Conservation (phyloP, 2,329 filamentous ascomycete species). For the Hypoxylon sp. region DNA sequence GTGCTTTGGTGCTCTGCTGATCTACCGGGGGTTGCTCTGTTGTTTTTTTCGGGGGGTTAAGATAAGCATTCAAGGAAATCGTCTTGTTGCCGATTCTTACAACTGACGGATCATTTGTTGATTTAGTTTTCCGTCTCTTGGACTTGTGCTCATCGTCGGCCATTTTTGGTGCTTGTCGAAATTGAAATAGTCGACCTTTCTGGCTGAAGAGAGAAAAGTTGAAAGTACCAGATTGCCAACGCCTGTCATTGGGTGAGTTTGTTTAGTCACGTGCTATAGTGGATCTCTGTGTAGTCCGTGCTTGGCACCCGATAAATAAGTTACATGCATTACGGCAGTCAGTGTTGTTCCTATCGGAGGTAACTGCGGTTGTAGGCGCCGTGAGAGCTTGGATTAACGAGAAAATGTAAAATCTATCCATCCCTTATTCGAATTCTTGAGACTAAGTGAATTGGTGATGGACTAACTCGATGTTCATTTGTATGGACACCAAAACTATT, state of each 20-base stretch:
- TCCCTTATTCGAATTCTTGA: neutral
- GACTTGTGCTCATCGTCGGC: conserved; percentile 52
- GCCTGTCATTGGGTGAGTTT: neutral
- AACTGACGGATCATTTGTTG: conserved; percentile 52
- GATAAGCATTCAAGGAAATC: conserved; percentile 66
- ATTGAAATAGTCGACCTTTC: conserved; percentile 8
- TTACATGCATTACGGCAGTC: no score
- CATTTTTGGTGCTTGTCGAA: conserved; percentile 30
- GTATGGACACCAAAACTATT: no score
- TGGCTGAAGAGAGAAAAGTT: conserved; percentile 8
- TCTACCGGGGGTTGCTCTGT: conserved; percentile 44
- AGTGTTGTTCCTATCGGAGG: neutral
- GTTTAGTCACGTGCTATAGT: neutral
- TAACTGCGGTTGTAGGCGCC: neutral
- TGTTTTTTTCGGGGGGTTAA: conserved; percentile 56
- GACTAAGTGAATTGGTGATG: neutral
- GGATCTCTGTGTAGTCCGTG: neutral
- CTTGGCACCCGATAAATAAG: no score
- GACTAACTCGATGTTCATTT: neutral
- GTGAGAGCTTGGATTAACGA: neutral
- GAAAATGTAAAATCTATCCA: neutral
- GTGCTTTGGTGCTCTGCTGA: conserved; percentile 14
- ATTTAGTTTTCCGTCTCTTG: conserved; percentile 58
- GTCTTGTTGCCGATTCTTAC: conserved; percentile 64
- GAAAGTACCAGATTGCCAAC: neutral